Base-by-base conservation (phyloP, 352 stramenopile genomes). In the Globisporangium perplexum region DNA sequence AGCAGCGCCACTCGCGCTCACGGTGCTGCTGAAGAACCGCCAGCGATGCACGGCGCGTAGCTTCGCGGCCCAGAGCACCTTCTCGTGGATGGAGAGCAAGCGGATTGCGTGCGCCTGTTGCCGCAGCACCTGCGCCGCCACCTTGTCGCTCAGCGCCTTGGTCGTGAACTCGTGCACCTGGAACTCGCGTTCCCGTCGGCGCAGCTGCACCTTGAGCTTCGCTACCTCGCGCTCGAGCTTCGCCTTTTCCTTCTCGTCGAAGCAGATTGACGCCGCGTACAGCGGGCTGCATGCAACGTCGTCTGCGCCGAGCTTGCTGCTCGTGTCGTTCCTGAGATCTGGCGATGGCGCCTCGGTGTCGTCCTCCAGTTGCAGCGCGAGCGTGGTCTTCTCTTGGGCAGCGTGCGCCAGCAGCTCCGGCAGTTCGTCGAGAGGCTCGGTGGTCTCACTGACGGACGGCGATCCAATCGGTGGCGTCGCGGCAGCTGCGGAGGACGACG, bases 151-250 rank as follows among this genome's bases (percentile, higher is more conserved):
- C 44, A 45, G 26, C 17, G 30, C 46, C 38, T 62, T 56, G 42
- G 22, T 52, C 2, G 58, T 30, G 41, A 17, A 20, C 48, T 71
- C 54, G 10, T 59, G 44, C 20, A 65, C 46, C 2, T 68, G 49
- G 14, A 73, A 59, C 28, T 72, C 60, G 44, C 49, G 59, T 17
- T 77, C 69, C 43, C 71, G 73, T 20, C 71, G 67, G 46, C 66
- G 67, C 28, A 80, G 26, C 15, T 59, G 42, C 26, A 63, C 23
- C 46, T 76, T 69, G 18, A 79, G 55, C 22, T 69, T 71, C 1
- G 69, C 61, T 24, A 77, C 61, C 24, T 80, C 53, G 26, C 58
- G 64, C 35, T 83, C 63, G 55, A 75, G 59, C 17, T 57, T 60
- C 7, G 62, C 39, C 36, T 78, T 78, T 23, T 78, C 71, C 23